Percentiles rank a stretch among this genome's conserved stretches.
phyloP scores from a whole-genome alignment of 768 basidiomycete species.

The Pleurotus pulmonarius region DNA sequence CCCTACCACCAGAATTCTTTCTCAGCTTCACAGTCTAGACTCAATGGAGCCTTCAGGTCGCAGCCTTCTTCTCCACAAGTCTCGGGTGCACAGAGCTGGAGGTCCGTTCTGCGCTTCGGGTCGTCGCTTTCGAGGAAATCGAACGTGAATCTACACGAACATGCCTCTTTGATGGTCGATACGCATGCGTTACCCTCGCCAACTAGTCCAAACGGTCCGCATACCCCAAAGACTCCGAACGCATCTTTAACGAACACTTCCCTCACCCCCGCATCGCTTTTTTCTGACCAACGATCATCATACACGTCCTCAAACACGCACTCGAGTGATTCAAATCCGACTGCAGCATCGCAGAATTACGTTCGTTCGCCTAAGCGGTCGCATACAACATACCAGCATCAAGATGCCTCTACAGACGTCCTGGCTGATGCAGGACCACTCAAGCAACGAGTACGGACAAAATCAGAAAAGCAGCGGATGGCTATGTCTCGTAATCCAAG shows the following conservation, averaged over 20 bases:
- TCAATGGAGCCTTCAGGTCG: slow-evolving; percentile 12
- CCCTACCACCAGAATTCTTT: slow-evolving; percentile 17
- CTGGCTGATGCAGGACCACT: slow-evolving; percentile 30
- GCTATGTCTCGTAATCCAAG: slow-evolving; percentile 19
- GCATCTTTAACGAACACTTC: slow-evolving; percentile 49
- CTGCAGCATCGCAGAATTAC: slow-evolving; percentile 20
- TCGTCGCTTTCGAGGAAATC: slow-evolving; percentile 63
- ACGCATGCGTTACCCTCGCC: slow-evolving; percentile 34
- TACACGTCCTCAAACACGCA: slow-evolving; percentile 76
- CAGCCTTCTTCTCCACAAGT: slow-evolving; percentile 24
- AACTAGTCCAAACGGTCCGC: slow-evolving; percentile 25
- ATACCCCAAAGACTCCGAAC: slow-evolving; percentile 41
- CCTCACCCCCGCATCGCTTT: slow-evolving; percentile 51
- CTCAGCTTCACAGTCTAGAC: slow-evolving; percentile 12
- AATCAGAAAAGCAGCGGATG: slow-evolving; percentile 40
- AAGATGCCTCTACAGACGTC: slow-evolving; percentile 34
- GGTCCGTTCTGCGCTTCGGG: slow-evolving; percentile 69
- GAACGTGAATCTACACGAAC: slow-evolving; percentile 29
- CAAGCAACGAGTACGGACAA: slow-evolving; percentile 35
- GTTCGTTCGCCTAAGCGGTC: slow-evolving; percentile 15
- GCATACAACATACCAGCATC: slow-evolving; percentile 26
- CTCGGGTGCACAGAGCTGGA: slow-evolving; percentile 46
- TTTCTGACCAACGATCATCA: slow-evolving; percentile 66
- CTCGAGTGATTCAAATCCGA: slow-evolving; percentile 66
- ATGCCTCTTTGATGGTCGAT: slow-evolving; percentile 46